Evolutionary conservation across 495 filamentous ascomycete species (phyloP), one percentile per base, ranked within the genome.

Genomic region (Chaetomium tenue): DNA sequence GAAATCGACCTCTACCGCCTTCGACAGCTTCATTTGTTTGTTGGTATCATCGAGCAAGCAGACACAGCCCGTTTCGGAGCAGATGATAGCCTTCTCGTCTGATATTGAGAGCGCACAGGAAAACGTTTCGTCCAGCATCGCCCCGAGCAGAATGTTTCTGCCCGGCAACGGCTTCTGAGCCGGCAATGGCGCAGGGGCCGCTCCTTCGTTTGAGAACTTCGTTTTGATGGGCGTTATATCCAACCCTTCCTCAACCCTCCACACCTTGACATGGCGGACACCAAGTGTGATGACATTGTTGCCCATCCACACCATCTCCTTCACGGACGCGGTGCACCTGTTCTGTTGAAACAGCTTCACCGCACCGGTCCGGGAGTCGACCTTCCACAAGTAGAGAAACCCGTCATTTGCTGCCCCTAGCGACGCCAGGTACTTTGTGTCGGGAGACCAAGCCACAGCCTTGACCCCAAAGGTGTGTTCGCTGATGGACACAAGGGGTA

Each of bases 391-490:
- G 67, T 94, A 93, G 28, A 98, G 82, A 72, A 96, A 98, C 11
- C 94, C 94, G 74, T 98, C 94, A 75, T 96, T 94, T 40, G 88
- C 82, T 22, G 88, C 86, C 28, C 94, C 94, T 30, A 98, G 82
- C 8, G 90, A 93, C 5, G 95, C 93, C 20, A 98, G 81, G 75
- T 90, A 96, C 68, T 86, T 88, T 7, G 91, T 92, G 71, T 96
- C 90, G 13, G 87, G 83, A 63, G 91, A 96, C 82, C 97, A 98
- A 5, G 93, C 88, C 37, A 98, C 84, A 58, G 89, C 88, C 63
- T 87, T 87, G 28, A 98, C 91, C 40, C 94, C 94, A 69, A 91
- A 96, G 0, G 86, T 90, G 75, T 98, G 94, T 66, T 98, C 95
- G 37, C 85, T 88, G 55, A 98, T 82, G 33, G 91, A 90, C 13